A percentile compares a stretch with the other conserved stretches of the same genome.
Evolutionary conservation across 129 eudicot species (phyloP).

Genomic region (Flaveria brownii): DNA sequence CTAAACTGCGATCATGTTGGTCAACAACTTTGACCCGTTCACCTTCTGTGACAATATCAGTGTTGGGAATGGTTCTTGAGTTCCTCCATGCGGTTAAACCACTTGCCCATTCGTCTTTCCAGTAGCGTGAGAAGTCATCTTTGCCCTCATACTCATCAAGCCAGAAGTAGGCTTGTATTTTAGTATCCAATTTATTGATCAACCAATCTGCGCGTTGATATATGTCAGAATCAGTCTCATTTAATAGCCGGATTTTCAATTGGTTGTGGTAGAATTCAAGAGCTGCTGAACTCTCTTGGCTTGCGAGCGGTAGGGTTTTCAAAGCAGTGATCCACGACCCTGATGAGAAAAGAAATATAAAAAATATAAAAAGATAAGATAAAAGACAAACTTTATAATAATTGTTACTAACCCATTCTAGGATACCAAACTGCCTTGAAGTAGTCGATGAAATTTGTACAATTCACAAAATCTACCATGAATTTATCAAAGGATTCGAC

Average conservation of each 20-base stretch:
- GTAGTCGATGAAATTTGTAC: constrained; percentile 67
- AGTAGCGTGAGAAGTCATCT: constrained; percentile 71
- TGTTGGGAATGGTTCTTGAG: constrained; percentile 57
- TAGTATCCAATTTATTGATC: constrained; percentile 64
- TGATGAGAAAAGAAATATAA: constrained; percentile 23
- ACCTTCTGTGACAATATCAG: constrained; percentile 53
- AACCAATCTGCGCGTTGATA: constrained; percentile 82
- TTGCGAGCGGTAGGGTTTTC: constrained; percentile 63
- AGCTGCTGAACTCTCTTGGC: constrained; percentile 79
- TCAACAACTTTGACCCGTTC: constrained; percentile 62
- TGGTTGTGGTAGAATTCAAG: constrained; percentile 85
- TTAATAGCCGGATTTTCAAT: constrained; percentile 62
- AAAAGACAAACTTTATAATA: not conserved
- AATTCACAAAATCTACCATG: constrained; percentile 58
- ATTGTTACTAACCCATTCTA: constrained; percentile 53
- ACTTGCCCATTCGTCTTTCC: constrained; percentile 83
- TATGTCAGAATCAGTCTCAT: constrained; percentile 50
- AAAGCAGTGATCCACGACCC: constrained; percentile 58
- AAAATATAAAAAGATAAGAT: not conserved
- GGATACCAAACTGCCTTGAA: constrained; percentile 90
- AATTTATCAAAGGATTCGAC: constrained; percentile 48
- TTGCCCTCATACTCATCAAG: constrained; percentile 79
- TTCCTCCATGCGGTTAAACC: constrained; percentile 77
- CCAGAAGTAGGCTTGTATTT: constrained; percentile 73
- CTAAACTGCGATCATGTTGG: constrained; percentile 37